These are phyloP conservation scores for Aureobasidium mangrovei DNA, from an alignment of 2,329 filamentous ascomycete species.

Conservation along the genomic window DNA sequence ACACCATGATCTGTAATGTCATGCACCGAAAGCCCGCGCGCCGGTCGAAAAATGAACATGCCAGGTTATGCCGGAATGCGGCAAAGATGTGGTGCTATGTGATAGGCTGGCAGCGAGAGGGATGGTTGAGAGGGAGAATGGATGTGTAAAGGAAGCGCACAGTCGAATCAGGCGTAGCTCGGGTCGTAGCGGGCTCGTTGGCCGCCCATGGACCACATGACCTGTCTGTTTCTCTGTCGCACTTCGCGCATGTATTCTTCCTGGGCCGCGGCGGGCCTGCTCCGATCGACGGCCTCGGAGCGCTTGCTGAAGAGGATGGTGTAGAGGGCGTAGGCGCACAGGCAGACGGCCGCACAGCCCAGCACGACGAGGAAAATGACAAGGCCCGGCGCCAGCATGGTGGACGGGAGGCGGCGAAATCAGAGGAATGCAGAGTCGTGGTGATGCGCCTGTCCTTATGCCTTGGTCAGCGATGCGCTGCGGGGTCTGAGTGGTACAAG, in stretches of 20 bases:
- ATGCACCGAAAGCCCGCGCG: too few species aligned
- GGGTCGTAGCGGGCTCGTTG: not conserved
- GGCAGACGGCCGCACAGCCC: slow-evolving; percentile 11
- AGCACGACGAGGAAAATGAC: slow-evolving; percentile 15
- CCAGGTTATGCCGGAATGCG: too few species aligned
- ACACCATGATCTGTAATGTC: too few species aligned
- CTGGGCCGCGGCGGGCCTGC: slow-evolving; percentile 12
- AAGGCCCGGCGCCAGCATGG: slow-evolving; percentile 9
- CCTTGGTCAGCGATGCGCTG: not conserved
- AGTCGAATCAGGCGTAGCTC: slow-evolving; percentile 1
- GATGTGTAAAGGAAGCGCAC: not conserved
- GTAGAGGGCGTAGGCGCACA: slow-evolving; percentile 7
- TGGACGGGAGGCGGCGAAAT: not conserved
- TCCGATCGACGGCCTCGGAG: not conserved
- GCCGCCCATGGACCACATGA: slow-evolving; percentile 10
- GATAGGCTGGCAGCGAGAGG: too few species aligned
- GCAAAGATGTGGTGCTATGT: too few species aligned
- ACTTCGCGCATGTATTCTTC: slow-evolving; percentile 17
- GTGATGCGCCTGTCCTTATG: not conserved
- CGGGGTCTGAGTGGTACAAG: slow-evolving; percentile 8
- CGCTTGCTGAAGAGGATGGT: slow-evolving; percentile 1
- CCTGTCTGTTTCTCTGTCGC: slow-evolving; percentile 12
- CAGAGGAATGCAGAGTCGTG: not conserved
- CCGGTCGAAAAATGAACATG: too few species aligned
- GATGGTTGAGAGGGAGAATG: not conserved